A percentile compares a stretch with the other conserved stretches of the same genome.
Evolutionary conservation across 176 grass and related monocot genomes (phyloP).

Genomic region (Pharus latifolius): DNA sequence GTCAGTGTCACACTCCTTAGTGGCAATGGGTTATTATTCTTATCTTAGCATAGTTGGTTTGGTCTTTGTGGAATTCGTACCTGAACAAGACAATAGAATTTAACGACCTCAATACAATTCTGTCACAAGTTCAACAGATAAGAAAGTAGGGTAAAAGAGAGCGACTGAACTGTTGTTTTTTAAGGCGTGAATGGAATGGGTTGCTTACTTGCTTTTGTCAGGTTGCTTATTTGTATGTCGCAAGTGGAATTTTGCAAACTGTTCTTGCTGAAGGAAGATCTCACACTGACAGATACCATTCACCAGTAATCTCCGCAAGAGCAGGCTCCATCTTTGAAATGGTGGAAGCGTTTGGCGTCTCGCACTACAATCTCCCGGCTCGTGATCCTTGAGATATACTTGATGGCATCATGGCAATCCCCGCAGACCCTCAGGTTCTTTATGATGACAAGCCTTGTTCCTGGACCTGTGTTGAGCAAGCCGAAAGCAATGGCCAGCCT

Average conservation of each 20-base stretch:
- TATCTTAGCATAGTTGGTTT: too few species aligned
- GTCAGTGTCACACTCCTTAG: background rate
- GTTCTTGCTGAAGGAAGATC: background rate
- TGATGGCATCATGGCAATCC: slow-evolving; percentile 46
- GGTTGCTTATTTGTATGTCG: background rate
- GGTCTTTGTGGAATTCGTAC: background rate
- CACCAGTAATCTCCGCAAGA: slow-evolving; percentile 61
- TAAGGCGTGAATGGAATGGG: too few species aligned
- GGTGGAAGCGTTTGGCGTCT: slow-evolving; percentile 51
- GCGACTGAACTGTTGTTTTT: too few species aligned
- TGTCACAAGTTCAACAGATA: background rate
- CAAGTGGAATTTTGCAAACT: background rate
- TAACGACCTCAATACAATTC: background rate
- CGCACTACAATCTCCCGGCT: slow-evolving; percentile 43
- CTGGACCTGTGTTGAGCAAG: slow-evolving; percentile 37
- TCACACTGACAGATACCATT: background rate
- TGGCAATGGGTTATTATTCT: too few species aligned
- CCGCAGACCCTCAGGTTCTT: slow-evolving; percentile 60
- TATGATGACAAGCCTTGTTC: slow-evolving; percentile 48
- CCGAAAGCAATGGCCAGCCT: slow-evolving; percentile 54
- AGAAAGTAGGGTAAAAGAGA: background rate
- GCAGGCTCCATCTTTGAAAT: slow-evolving; percentile 46
- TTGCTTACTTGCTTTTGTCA: too few species aligned
- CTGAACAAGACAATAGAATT: background rate
- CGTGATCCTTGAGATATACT: slow-evolving; percentile 25